phyloP scores from a whole-genome alignment of 768 basidiomycete genomes.

The Pseudohyphozyma bogoriensis region DNA sequence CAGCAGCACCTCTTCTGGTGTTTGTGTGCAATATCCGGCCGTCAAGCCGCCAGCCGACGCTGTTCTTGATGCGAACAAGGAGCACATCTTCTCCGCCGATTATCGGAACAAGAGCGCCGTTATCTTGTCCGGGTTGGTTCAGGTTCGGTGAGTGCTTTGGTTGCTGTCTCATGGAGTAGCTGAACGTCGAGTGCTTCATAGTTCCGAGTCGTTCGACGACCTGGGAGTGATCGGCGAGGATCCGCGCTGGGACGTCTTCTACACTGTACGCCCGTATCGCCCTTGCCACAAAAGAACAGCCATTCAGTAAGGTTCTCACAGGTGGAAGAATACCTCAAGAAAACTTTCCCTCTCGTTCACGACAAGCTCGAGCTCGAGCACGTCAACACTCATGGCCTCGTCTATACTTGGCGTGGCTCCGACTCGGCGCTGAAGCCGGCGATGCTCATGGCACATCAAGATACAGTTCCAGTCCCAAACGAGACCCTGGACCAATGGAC shows the following conservation, averaged over 20 bases:
- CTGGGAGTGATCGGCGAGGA: background rate
- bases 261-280: background rate
- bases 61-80: background rate
- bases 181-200: background rate
- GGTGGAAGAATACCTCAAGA: constrained; percentile 3
- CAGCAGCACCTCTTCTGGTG: too few relatives aligned
- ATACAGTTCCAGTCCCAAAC: constrained; percentile 10
- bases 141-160: background rate
- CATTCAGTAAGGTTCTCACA: background rate
- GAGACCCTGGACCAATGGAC: constrained; percentile 13
- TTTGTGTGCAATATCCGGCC: background rate
- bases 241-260: constrained; percentile 7
- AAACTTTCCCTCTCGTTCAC: constrained; percentile 37
- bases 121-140: background rate
- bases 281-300: background rate
- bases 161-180: background rate
- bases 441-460: constrained; percentile 36
- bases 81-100: background rate
- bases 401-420: constrained; percentile 61
- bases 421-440: constrained; percentile 55
- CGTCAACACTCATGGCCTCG: constrained; percentile 64
- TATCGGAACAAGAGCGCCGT: background rate
- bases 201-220: constrained; percentile 2
- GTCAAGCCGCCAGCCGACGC: background rate
- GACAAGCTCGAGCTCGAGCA: constrained; percentile 50